Conservation (phyloP, 225 moss, liverwort and hornwort species). For the Pseudoscleropodium purum region DNA sequence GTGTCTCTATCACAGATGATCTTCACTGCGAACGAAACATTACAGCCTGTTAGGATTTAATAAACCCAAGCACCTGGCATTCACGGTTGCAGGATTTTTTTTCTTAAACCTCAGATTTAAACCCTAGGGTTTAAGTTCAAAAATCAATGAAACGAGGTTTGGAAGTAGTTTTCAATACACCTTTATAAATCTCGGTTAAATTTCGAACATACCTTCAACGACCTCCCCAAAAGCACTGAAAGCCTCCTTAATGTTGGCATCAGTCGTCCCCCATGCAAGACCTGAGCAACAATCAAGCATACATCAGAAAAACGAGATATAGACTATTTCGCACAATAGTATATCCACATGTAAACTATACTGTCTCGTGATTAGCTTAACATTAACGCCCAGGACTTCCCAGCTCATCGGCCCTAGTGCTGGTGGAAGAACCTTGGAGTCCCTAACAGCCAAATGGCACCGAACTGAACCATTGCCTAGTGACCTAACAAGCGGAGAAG, state of each 20-base stretch:
- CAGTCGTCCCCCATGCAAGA: constrained; percentile 65
- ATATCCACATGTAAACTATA: neutral
- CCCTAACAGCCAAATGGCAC: neutral
- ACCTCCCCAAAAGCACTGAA: constrained; percentile 61
- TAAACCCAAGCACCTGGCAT: neutral
- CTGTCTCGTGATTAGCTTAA: neutral
- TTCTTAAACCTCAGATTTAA: neutral
- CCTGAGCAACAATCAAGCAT: neutral
- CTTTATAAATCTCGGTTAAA: neutral
- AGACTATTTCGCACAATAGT: neutral
- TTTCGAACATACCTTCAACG: constrained; percentile 13
- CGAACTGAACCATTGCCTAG: neutral
- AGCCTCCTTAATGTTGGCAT: constrained; percentile 62
- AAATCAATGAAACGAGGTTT: neutral
- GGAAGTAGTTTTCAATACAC: too few species aligned
- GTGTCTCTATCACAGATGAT: constrained; percentile 83
- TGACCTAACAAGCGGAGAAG: neutral
- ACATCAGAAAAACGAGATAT: neutral
- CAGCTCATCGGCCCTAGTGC: neutral
- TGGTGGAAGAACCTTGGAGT: neutral
- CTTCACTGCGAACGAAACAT: constrained; percentile 28
- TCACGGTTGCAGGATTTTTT: neutral
- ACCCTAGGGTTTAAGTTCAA: neutral
- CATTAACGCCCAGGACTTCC: neutral
- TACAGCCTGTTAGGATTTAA: neutral